Evolutionary conservation across 192 early-diverging fungal genomes (phyloP).

Genomic region (Coemansia sp.): DNA sequence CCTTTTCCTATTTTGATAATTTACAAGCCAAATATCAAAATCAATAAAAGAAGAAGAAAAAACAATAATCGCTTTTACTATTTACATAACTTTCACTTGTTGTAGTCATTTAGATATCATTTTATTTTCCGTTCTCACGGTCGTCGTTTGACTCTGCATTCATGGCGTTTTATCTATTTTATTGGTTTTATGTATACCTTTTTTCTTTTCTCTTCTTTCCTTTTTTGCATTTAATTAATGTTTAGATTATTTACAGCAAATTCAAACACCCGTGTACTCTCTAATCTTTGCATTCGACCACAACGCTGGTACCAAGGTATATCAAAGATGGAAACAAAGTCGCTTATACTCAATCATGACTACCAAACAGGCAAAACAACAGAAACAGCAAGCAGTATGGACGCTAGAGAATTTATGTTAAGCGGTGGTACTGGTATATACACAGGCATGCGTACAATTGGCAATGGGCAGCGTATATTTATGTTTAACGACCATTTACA

Average conservation of each 20-base stretch:
- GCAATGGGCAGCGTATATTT: slow-evolving; percentile 26
- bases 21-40: not conserved
- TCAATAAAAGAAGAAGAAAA: not conserved
- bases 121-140: not conserved
- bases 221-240: not conserved
- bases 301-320: not conserved
- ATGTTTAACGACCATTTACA: slow-evolving; percentile 42
- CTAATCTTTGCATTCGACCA: not conserved
- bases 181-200: not conserved
- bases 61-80: not conserved
- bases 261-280: not conserved
- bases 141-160: not conserved
- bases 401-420: slow-evolving; percentile 44
- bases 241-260: not conserved
- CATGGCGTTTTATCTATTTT: not conserved
- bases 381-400: slow-evolving; percentile 13
- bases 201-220: not conserved
- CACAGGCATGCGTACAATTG: slow-evolving; percentile 43
- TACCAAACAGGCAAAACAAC: slow-evolving; percentile 7
- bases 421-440: slow-evolving; percentile 30
- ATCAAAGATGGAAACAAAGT: not conserved
- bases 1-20: not conserved
- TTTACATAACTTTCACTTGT: not conserved
- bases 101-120: not conserved
- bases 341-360: slow-evolving; percentile 33